phyloP scores from a whole-genome alignment of 768 basidiomycete species.

The Pisolithus orientalis region DNA sequence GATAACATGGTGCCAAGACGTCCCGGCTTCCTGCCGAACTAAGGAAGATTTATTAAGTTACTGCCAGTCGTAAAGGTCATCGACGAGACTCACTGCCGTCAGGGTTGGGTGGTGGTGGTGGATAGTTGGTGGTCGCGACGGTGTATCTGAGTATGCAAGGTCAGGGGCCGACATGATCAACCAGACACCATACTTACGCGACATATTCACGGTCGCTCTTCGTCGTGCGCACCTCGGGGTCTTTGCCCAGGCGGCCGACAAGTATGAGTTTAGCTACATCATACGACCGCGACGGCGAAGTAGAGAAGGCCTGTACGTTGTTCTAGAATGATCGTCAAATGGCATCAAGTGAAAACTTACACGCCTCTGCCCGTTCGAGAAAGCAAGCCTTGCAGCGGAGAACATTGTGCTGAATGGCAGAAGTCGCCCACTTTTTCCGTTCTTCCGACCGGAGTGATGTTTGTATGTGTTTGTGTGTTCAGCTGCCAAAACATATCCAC shows the following conservation, averaged over 20 bases:
- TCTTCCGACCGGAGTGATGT: background rate
- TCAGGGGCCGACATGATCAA: background rate
- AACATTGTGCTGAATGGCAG: constrained; percentile 38
- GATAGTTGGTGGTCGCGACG: constrained; percentile 66
- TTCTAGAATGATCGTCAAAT: background rate
- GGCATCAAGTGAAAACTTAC: constrained; percentile 31
- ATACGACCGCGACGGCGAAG: constrained; percentile 43
- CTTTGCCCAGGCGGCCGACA: constrained; percentile 64
- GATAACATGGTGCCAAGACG: constrained; percentile 73
- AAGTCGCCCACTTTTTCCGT: background rate
- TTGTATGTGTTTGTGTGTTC: constrained; percentile 2
- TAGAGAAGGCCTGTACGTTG: constrained; percentile 53
- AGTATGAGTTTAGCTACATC: constrained; percentile 75
- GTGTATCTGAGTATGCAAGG: constrained; percentile 47
- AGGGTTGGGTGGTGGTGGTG: constrained; percentile 48
- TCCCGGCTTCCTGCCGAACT: constrained; percentile 48
- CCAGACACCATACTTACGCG: constrained; percentile 39
- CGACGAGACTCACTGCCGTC: constrained; percentile 50
- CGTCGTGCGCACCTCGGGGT: constrained; percentile 64
- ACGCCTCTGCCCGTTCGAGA: constrained; percentile 37
- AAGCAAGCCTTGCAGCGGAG: constrained; percentile 38
- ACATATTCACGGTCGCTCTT: constrained; percentile 77
- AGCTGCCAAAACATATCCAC: background rate
- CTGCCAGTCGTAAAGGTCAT: constrained; percentile 1
- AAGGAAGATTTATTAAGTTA: background rate